Conservation (phyloP, 306 rosid species). For the Morella rubra region DNA sequence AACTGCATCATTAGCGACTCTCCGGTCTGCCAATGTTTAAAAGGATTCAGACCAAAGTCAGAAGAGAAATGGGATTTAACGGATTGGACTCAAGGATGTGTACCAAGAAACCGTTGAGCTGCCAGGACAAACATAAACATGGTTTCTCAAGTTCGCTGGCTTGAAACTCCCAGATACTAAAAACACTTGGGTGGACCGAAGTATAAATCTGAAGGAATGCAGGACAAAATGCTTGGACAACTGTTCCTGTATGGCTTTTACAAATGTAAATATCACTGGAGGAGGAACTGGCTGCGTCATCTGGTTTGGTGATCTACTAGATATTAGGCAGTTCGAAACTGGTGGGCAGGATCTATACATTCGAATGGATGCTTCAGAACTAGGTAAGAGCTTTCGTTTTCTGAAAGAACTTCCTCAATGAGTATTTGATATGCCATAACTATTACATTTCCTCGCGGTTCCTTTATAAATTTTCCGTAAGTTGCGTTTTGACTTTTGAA, state of each 20-base stretch:
- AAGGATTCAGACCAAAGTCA: conserved; percentile 36
- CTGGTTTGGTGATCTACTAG: conserved; percentile 65
- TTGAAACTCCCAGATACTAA: conserved; percentile 59
- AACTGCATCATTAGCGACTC: conserved; percentile 13
- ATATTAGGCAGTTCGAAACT: conserved; percentile 31
- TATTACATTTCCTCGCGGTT: not conserved
- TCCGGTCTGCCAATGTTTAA: conserved; percentile 31
- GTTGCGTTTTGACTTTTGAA: not conserved
- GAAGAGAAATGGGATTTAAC: conserved; percentile 30
- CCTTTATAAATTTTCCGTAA: not conserved
- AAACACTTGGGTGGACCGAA: conserved; percentile 41
- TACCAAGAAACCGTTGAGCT: conserved; percentile 22
- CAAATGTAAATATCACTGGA: conserved; percentile 58
- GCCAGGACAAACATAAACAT: conserved; percentile 26
- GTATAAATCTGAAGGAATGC: conserved; percentile 46
- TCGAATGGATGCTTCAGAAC: conserved; percentile 56
- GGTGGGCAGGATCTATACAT: conserved; percentile 54
- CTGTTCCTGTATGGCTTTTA: conserved; percentile 61
- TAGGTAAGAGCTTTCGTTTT: conserved; percentile 37
- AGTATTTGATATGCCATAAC: not conserved
- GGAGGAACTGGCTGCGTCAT: conserved; percentile 61
- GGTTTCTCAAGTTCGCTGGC: conserved; percentile 22
- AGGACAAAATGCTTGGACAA: conserved; percentile 47
- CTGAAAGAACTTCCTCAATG: not conserved
- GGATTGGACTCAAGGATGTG: conserved; percentile 52